These are phyloP conservation scores for Austroboletus niveus DNA, from an alignment of 1,284 basidiomycete species.

Conservation along the genomic window DNA sequence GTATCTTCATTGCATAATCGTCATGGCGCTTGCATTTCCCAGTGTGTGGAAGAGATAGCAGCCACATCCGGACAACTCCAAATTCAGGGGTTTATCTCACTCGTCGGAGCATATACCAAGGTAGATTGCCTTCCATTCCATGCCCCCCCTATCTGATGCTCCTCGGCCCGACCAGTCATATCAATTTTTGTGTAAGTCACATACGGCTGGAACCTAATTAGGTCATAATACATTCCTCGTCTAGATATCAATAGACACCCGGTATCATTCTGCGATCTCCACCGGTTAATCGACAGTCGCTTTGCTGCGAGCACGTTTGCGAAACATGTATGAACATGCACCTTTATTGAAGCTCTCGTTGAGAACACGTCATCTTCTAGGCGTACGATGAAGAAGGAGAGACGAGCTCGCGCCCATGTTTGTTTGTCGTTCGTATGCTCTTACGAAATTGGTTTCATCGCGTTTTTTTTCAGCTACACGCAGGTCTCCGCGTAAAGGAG, in stretches of 20 bases:
- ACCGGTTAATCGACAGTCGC: constrained; percentile 61
- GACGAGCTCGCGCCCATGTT: constrained; percentile 45
- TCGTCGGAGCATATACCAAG: constrained; percentile 72
- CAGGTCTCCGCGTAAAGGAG: constrained; percentile 71
- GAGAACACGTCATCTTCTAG: constrained; percentile 33
- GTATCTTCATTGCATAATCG: constrained; percentile 23
- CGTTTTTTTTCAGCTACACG: constrained; percentile 43
- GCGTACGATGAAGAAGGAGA: constrained; percentile 63
- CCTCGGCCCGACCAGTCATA: constrained; percentile 49
- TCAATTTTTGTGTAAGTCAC: constrained; percentile 75
- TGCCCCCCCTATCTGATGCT: constrained; percentile 14
- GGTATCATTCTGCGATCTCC: constrained; percentile 65
- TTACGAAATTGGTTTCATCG: constrained; percentile 11
- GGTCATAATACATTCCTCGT: constrained; percentile 1
- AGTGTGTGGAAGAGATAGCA: constrained; percentile 62
- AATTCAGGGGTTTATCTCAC: constrained; percentile 79
- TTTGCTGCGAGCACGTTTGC: constrained; percentile 71
- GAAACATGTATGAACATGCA: constrained; percentile 52
- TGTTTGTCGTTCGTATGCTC: constrained; percentile 17
- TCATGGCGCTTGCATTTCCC: constrained; percentile 33
- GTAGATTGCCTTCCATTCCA: constrained; percentile 38
- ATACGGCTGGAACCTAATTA: constrained; percentile 5
- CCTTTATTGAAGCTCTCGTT: neutral
- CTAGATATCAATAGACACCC: constrained; percentile 84
- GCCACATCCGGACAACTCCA: constrained; percentile 48